phyloP scores from a whole-genome alignment of 495 filamentous ascomycete genomes.

The Xylaria telfairii region DNA sequence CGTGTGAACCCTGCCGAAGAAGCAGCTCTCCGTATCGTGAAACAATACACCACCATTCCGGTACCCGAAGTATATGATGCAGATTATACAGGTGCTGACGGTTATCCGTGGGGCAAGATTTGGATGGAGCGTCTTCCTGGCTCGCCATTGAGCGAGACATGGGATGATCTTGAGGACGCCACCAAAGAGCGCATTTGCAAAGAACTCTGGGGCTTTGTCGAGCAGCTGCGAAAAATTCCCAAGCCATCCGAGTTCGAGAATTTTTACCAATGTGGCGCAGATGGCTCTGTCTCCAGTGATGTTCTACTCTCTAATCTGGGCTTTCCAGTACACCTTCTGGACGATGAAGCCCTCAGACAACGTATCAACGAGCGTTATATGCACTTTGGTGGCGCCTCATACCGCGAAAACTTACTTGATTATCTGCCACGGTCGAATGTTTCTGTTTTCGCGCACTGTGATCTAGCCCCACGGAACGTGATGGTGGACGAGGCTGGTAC shows the following conservation, averaged over 20 bases:
- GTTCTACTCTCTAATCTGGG: slow-evolving; percentile 43
- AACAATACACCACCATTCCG: slow-evolving; percentile 22
- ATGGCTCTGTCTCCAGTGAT: slow-evolving; percentile 43
- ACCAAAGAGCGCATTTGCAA: slow-evolving; percentile 42
- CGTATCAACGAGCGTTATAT: slow-evolving; percentile 51
- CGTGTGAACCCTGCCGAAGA: slow-evolving; percentile 6
- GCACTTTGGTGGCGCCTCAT: slow-evolving; percentile 37
- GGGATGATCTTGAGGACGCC: slow-evolving; percentile 39
- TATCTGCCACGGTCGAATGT: slow-evolving; percentile 42
- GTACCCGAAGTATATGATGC: slow-evolving; percentile 19
- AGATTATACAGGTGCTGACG: not conserved
- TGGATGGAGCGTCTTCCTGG: slow-evolving; percentile 33
- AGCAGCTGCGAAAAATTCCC: slow-evolving; percentile 39
- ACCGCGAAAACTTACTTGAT: slow-evolving; percentile 39
- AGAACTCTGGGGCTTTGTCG: slow-evolving; percentile 44
- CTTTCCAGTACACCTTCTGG: slow-evolving; percentile 37
- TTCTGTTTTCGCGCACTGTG: slow-evolving; percentile 43
- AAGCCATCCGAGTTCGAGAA: slow-evolving; percentile 32
- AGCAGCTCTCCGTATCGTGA: slow-evolving; percentile 24
- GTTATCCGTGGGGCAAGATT: slow-evolving; percentile 28
- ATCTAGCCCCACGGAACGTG: slow-evolving; percentile 46
- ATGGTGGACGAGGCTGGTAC: slow-evolving; percentile 44
- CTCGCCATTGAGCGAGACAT: slow-evolving; percentile 32
- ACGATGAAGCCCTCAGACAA: slow-evolving; percentile 35
- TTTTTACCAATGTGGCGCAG: slow-evolving; percentile 44